Evolutionary conservation across 257 asterid genomes (phyloP), one percentile per base, ranked within the genome.

Genomic region (Gynochthodes officinalis): DNA sequence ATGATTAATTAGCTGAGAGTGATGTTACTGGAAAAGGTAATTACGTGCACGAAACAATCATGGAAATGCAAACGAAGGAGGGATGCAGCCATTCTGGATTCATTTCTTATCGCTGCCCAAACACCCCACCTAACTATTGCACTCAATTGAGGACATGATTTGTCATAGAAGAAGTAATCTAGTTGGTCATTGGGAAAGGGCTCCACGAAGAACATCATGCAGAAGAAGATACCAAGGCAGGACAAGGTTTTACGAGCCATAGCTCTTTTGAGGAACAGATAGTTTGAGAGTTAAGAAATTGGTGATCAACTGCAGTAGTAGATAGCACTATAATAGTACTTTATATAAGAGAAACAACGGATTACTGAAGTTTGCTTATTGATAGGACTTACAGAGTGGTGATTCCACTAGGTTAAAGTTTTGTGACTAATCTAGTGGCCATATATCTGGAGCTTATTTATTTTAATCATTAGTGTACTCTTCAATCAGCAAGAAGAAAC

Each of bases 11-110:
- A n/a, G 27, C 37, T 64, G 32, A 55, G 39, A n/a, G 37, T 21
- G 23, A 50, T 33, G 1, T n/a, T 7, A 18, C 11, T 25, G 64
- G 50, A 27, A 70, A 52, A 25, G 60, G 63, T 43, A 37, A 42
- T 72, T 89, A 86, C 94, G 69, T 91, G 86, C 1, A 89, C 91
- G 16, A 91, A 83, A 42, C 96, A 91, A 59, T 89, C 97, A 16
- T 91, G 97, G 69, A 91, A 91, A 58, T 87, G 92, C 18, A 91
- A 74, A 0, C 96, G 90, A 3, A 89, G 89, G 64, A 91, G 81
- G 25, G 96, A 87, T 40, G 98, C 98, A 40, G 89, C 92, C 33
- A 87, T 90, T 71, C 94, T 82, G 37, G 82, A 35, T 66, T 92
- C 93, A 28, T 82, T 84, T 42, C 59, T 82, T 35, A 78, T 16